Conservation (phyloP, 495 filamentous ascomycete species). For the Podospora pseudocomata region DNA sequence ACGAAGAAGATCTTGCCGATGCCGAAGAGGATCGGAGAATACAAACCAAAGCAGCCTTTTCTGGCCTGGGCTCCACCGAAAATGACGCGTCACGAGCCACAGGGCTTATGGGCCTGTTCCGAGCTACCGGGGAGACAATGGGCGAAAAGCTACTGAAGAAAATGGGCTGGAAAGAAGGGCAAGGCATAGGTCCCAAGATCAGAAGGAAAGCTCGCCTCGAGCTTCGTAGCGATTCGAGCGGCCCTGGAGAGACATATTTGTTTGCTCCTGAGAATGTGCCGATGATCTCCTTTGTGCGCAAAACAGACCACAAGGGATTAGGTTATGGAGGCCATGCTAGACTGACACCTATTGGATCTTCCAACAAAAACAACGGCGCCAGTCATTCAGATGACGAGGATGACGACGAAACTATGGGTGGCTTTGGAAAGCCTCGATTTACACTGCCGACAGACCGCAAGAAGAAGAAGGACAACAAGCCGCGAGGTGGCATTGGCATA, state of each 20-base stretch:
- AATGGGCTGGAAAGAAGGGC: conserved; percentile 96
- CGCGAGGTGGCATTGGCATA: conserved; percentile 72
- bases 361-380: conserved; percentile 13
- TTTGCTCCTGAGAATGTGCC: conserved; percentile 86
- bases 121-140: conserved; percentile 76
- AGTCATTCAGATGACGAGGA: conserved; percentile 39
- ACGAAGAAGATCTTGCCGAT: conserved; percentile 92
- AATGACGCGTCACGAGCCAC: conserved; percentile 50
- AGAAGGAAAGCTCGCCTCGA: conserved; percentile 69
- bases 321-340: conserved; percentile 69
- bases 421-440: conserved; percentile 33
- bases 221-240: conserved; percentile 41
- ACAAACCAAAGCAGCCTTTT: conserved; percentile 67
- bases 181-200: conserved; percentile 89
- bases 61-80: conserved; percentile 70
- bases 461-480: conserved; percentile 48
- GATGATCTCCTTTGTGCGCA: conserved; percentile 71
- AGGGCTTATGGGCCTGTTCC: conserved; percentile 72
- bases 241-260: conserved; percentile 57
- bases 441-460: conserved; percentile 23
- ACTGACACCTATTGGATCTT: conserved; percentile 35
- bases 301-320: conserved; percentile 76
- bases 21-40: conserved; percentile 71
- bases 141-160: conserved; percentile 80
- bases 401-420: conserved; percentile 44